phyloP scores from a whole-genome alignment of 2,329 filamentous ascomycete genomes.

The Cercospora zeina region DNA sequence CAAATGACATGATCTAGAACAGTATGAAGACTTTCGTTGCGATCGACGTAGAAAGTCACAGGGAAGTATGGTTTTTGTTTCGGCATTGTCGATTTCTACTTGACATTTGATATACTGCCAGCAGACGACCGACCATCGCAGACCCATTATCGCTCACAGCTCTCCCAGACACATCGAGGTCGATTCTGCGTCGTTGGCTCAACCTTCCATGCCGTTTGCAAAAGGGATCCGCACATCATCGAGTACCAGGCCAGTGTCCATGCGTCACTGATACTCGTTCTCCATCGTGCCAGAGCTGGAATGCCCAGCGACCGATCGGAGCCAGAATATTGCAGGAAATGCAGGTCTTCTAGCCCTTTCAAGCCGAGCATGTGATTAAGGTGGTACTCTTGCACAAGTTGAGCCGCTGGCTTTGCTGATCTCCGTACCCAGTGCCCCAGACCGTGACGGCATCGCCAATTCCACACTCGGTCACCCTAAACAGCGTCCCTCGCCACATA shows the following conservation, averaged over 20 bases:
- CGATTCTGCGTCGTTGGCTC: background rate
- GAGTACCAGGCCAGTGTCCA: background rate
- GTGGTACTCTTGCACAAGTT: background rate
- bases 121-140: background rate
- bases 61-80: background rate
- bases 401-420: background rate
- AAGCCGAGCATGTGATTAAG: slow-evolving; percentile 2
- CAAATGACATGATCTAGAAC: background rate
- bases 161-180: background rate
- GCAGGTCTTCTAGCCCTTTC: slow-evolving; percentile 1
- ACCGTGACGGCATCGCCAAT: background rate
- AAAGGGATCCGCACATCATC: background rate
- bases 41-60: background rate
- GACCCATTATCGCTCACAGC: background rate
- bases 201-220: background rate
- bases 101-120: background rate
- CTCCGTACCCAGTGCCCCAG: background rate
- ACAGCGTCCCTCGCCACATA: too few species aligned
- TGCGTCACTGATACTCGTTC: background rate
- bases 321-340: background rate
- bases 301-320: background rate
- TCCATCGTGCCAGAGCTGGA: slow-evolving; percentile 5
- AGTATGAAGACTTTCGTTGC: too few species aligned
- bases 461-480: too few species aligned
- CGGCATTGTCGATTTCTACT: background rate